phyloP scores from a whole-genome alignment of 345 rosid species.

The Euphorbia peplus region DNA sequence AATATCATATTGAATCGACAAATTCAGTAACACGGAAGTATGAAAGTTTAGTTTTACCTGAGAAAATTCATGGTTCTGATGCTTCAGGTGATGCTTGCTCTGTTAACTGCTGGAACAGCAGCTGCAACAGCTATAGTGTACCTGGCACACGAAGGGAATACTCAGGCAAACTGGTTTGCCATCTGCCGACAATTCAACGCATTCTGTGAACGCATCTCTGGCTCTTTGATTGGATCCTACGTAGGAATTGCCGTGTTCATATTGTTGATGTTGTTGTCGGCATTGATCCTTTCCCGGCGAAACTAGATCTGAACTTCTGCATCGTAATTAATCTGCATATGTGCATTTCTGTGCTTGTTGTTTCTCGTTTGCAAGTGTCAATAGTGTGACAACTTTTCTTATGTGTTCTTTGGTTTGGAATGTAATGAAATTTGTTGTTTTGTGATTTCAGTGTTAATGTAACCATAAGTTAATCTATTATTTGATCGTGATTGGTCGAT shows the following conservation, averaged over 20 bases:
- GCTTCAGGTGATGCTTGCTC: conserved; percentile 50
- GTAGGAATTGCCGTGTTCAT: conserved; percentile 37
- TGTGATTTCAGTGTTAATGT: neutral
- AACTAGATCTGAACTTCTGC: conserved; percentile 12
- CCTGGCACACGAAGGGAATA: conserved; percentile 75
- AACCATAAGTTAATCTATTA: neutral
- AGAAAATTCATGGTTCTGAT: neutral
- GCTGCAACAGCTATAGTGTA: conserved; percentile 78
- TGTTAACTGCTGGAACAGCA: conserved; percentile 64
- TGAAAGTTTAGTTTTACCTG: neutral
- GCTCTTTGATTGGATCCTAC: conserved; percentile 72
- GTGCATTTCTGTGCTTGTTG: neutral
- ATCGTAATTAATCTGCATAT: neutral
- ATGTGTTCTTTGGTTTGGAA: neutral
- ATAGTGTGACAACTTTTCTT: neutral
- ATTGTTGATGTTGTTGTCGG: conserved; percentile 47
- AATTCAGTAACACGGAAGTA: neutral
- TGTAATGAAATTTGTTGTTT: neutral
- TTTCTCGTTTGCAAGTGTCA: conserved; percentile 9
- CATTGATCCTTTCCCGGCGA: conserved; percentile 52
- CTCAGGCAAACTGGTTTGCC: conserved; percentile 62
- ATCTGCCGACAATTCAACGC: conserved; percentile 75
- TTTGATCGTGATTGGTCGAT: neutral
- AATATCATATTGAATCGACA: too few species aligned
- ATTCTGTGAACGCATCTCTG: conserved; percentile 72